phyloP scores from a whole-genome alignment of 768 basidiomycete species.

The Suillus plorans region DNA sequence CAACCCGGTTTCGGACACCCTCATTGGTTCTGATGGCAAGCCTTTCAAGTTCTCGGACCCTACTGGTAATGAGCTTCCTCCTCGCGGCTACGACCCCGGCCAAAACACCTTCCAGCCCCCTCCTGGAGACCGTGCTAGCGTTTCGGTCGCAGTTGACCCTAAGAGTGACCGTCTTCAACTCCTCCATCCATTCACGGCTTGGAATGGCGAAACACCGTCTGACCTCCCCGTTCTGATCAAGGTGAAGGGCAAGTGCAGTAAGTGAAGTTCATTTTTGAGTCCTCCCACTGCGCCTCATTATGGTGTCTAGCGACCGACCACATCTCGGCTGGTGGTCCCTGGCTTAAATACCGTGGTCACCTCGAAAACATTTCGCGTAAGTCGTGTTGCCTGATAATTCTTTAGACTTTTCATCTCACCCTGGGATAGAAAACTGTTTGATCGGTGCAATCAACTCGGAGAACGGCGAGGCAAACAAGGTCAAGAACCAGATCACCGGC shows the following conservation, averaged over 20 bases:
- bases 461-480: conserved; percentile 94
- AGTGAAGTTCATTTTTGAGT: conserved; percentile 30
- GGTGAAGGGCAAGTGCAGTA: conserved; percentile 98
- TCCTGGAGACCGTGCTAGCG: conserved; percentile 77
- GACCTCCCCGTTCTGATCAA: conserved; percentile 96
- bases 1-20: conserved; percentile 92
- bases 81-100: conserved; percentile 94
- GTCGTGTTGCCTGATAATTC: conserved; percentile 23
- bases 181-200: conserved; percentile 83
- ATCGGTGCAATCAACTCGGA: conserved; percentile 97
- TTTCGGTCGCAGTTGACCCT: conserved; percentile 85
- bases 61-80: conserved; percentile 88
- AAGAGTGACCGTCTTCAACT: conserved; percentile 89
- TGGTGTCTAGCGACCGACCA: conserved; percentile 73
- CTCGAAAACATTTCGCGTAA: conserved; percentile 95
- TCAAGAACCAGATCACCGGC: conserved; percentile 89
- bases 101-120: conserved; percentile 97
- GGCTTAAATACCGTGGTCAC: conserved; percentile 99
- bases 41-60: conserved; percentile 97
- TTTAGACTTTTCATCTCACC: conserved; percentile 3
- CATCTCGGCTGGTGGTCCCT: conserved; percentile 96
- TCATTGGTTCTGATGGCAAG: conserved; percentile 90
- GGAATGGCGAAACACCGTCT: conserved; percentile 90
- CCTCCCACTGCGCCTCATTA: conserved; percentile 2
- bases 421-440: conserved; percentile 80